Conservation (phyloP, 192 early-diverging fungal genomes). For the Umbelopsis isabellina region DNA sequence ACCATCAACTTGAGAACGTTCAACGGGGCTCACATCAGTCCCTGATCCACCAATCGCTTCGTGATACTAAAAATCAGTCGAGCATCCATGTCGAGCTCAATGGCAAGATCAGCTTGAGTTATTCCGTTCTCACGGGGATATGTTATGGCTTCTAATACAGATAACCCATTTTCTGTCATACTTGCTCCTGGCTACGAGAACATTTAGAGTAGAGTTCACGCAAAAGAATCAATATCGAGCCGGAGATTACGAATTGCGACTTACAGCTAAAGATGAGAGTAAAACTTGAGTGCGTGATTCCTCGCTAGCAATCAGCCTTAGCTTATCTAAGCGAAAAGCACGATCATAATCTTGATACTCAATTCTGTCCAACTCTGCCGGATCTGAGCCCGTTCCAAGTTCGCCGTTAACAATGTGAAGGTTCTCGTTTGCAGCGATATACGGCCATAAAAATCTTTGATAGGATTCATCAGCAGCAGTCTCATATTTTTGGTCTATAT, state of each 20-base stretch:
- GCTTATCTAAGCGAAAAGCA: background rate
- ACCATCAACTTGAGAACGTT: too few relatives aligned
- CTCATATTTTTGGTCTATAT: background rate
- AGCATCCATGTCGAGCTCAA: background rate
- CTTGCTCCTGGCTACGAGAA: background rate
- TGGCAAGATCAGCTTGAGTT: background rate
- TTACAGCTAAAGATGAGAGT: background rate
- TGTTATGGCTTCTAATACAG: background rate
- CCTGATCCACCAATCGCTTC: background rate
- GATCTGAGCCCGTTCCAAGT: background rate
- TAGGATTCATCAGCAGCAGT: background rate
- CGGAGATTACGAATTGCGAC: background rate
- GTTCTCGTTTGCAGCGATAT: background rate
- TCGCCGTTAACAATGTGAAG: background rate
- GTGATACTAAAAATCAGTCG: background rate
- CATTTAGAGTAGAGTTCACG: background rate
- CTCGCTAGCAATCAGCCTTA: background rate
- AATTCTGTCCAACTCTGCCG: background rate
- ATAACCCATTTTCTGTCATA: background rate
- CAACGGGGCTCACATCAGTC: background rate
- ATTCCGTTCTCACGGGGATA: background rate
- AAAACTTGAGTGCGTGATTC: background rate
- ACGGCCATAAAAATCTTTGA: slow-evolving; percentile 12
- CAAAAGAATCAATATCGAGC: background rate
- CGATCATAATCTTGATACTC: background rate